phyloP scores from a whole-genome alignment of 441 rosid species.

The Kokia cookei region DNA sequence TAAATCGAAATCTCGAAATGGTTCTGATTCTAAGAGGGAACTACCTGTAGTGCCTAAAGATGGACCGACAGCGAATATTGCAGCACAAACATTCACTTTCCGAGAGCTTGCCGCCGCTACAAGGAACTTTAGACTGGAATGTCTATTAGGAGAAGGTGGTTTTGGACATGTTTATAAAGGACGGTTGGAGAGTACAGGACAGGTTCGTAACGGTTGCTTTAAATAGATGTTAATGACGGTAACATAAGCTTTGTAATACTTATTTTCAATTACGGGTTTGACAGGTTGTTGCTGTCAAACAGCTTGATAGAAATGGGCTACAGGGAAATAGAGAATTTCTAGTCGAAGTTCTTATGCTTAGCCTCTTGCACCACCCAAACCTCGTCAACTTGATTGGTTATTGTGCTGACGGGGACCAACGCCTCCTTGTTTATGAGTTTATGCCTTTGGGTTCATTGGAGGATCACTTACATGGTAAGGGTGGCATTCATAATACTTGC shows the following conservation, averaged over 20 bases:
- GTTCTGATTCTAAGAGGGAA: constrained; percentile 73
- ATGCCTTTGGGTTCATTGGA: constrained; percentile 96
- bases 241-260: background rate
- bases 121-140: constrained; percentile 78
- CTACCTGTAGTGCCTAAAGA: constrained; percentile 53
- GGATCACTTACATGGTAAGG: constrained; percentile 96
- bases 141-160: constrained; percentile 96
- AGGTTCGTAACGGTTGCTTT: constrained; percentile 35
- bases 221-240: background rate
- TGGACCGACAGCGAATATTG: constrained; percentile 55
- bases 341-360: constrained; percentile 97
- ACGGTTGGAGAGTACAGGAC: constrained; percentile 86
- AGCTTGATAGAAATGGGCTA: constrained; percentile 88
- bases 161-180: constrained; percentile 98
- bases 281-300: constrained; percentile 94
- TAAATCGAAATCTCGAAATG: constrained; percentile 65
- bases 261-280: background rate
- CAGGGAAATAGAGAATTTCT: constrained; percentile 98
- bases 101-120: constrained; percentile 89
- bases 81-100: constrained; percentile 93
- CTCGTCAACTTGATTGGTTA: constrained; percentile 95
- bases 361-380: constrained; percentile 90
- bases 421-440: constrained; percentile 93
- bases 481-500: background rate
- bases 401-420: constrained; percentile 97